Evolutionary conservation across 1,284 basidiomycete genomes (phyloP).

Genomic region (Mycosarcoma maydis): DNA sequence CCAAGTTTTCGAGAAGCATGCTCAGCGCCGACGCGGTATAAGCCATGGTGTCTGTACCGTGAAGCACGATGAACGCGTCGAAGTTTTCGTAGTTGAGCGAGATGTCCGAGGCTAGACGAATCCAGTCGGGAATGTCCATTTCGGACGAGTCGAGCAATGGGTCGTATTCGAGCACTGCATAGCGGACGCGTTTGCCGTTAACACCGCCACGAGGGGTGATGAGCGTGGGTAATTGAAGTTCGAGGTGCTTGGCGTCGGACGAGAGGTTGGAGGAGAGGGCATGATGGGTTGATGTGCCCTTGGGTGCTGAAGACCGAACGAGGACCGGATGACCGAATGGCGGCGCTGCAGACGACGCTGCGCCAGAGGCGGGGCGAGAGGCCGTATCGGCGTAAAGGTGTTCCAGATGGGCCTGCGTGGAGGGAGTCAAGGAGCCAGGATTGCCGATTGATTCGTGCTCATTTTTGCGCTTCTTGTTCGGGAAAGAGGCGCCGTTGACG

Average conservation of each 20-base stretch:
- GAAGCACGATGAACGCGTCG: conserved; percentile 88
- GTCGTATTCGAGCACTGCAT: conserved; percentile 60
- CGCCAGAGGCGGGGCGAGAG: conserved; percentile 16
- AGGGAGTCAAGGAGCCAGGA: conserved; percentile 14
- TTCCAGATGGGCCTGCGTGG: conserved; percentile 29
- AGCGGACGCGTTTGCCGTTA: conserved; percentile 53
- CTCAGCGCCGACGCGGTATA: conserved; percentile 68
- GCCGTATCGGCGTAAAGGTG: conserved; percentile 31
- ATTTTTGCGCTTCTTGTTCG: conserved; percentile 21
- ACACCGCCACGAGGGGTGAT: conserved; percentile 50
- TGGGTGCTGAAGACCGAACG: conserved; percentile 49
- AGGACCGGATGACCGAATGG: conserved; percentile 46
- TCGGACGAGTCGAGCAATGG: conserved; percentile 84
- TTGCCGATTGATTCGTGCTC: conserved; percentile 8
- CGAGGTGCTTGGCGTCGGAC: conserved; percentile 44
- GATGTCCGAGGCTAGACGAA: conserved; percentile 86
- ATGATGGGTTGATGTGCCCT: conserved; percentile 53
- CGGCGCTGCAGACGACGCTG: conserved; percentile 14
- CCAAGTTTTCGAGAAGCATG: conserved; percentile 88
- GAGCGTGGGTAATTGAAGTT: conserved; percentile 56
- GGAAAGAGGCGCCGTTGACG: conserved; percentile 8
- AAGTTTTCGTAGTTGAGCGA: conserved; percentile 85
- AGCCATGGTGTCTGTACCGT: conserved; percentile 77
- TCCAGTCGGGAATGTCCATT: conserved; percentile 79
- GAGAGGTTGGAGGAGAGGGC: conserved; percentile 39